These are phyloP conservation scores for Nicotiana tabacum DNA, from an alignment of 257 asterid species.

Conservation along the genomic window DNA sequence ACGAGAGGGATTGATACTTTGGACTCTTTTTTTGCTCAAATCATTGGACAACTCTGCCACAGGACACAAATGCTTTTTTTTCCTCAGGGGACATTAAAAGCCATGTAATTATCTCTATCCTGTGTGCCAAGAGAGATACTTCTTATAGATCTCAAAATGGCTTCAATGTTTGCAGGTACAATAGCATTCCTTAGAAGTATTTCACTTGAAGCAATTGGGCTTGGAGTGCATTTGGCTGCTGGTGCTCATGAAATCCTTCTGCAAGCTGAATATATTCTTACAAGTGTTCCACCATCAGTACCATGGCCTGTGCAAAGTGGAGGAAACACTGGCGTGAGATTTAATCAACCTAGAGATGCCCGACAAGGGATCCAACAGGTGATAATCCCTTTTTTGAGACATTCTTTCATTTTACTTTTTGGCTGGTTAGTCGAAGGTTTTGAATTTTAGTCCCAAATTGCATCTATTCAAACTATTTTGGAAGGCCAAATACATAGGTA, in stretches of 20 bases:
- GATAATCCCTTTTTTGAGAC: constrained; percentile 4
- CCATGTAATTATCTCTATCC: neutral
- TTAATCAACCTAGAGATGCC: constrained; percentile 92
- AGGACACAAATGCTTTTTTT: constrained; percentile 2
- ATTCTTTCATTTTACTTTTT: neutral
- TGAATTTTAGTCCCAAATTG: neutral
- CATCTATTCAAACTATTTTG: neutral
- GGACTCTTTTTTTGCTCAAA: neutral
- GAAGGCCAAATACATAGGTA: no score
- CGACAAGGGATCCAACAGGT: constrained; percentile 97
- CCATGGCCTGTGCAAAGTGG: constrained; percentile 64
- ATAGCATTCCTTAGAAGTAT: constrained; percentile 87
- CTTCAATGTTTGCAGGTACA: constrained; percentile 48
- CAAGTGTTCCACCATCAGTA: constrained; percentile 76
- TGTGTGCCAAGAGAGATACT: no score
- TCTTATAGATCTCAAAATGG: neutral
- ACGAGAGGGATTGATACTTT: neutral
- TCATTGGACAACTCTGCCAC: neutral
- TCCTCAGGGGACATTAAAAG: neutral
- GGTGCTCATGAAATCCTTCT: constrained; percentile 91
- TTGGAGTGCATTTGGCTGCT: constrained; percentile 95
- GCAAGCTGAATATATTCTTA: constrained; percentile 82
- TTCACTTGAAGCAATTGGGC: constrained; percentile 91
- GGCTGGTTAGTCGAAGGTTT: neutral
- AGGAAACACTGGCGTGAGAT: constrained; percentile 47